phyloP scores from a whole-genome alignment of 331 rosid genomes.

The Acacia pycnantha region DNA sequence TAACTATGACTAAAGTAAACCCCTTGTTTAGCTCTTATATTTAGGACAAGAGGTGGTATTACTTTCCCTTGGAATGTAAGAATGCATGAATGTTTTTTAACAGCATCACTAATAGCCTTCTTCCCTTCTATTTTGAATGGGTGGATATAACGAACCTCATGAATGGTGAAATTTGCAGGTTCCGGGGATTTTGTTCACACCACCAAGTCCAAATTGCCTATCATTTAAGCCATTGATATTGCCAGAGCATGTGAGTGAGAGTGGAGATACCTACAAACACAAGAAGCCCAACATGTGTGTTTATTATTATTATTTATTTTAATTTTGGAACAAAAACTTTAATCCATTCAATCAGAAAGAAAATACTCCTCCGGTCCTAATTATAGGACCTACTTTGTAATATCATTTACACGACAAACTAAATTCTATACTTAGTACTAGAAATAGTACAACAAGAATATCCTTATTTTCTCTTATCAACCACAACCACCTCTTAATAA shows the following conservation, averaged over 20 bases:
- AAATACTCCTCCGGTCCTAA: rapidly evolving
- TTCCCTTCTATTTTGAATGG: background rate
- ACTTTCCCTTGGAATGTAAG: background rate
- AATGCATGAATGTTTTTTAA: background rate
- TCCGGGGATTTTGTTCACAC: slow-evolving; percentile 91
- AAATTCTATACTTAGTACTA: no score
- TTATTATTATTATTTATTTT: no score
- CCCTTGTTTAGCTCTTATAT: no score
- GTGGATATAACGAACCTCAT: background rate
- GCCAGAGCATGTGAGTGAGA: no score
- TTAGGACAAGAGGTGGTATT: background rate
- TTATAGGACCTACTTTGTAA: no score
- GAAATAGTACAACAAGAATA: no score
- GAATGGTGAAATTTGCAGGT: slow-evolving; percentile 56
- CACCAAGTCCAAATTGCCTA: slow-evolving; percentile 85
- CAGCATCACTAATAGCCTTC: background rate
- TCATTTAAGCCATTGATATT: slow-evolving; percentile 35
- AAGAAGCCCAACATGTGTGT: rapidly evolving
- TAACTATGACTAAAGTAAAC: no score
- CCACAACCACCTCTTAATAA: no score
- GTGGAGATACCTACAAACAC: no score
- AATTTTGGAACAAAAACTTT: no score
- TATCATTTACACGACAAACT: no score
- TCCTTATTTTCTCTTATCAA: no score
- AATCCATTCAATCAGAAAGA: rapidly evolving